Percentiles rank a stretch among this genome's conserved stretches.
These are phyloP conservation scores for Candida glucosophila DNA, from an alignment of 1,139 yeast species.

Conservation along the genomic window DNA sequence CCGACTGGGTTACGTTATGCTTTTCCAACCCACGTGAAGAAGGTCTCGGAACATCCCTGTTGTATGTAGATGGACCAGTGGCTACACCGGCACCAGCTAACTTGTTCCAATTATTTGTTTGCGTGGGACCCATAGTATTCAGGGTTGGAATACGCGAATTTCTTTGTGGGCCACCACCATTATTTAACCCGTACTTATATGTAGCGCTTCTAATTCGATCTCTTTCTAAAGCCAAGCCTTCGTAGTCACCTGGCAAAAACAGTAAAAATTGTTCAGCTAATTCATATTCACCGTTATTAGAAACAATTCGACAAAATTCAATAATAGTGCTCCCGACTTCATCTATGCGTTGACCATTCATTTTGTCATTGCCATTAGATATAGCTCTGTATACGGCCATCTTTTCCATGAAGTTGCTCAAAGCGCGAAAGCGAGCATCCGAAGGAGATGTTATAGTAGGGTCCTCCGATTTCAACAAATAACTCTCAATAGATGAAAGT, in stretches of 20 bases:
- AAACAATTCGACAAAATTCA: slow-evolving; percentile 75
- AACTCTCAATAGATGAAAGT: slow-evolving; percentile 48
- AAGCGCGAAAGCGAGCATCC: slow-evolving; percentile 78
- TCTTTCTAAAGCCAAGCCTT: slow-evolving; percentile 44
- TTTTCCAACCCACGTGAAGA: too few relatives aligned
- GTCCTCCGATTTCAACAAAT: slow-evolving; percentile 33
- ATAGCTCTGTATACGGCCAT: slow-evolving; percentile 66
- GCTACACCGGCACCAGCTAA: slow-evolving; percentile 5
- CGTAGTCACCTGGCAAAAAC: slow-evolving; percentile 55
- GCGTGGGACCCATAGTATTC: background rate
- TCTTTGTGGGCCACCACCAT: slow-evolving; percentile 2
- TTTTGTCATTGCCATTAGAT: slow-evolving; percentile 28
- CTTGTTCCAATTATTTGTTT: too few relatives aligned
- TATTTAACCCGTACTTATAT: slow-evolving; percentile 4
- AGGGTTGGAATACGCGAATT: slow-evolving; percentile 2
- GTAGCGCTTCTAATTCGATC: slow-evolving; percentile 68
- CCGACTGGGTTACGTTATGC: slow-evolving; percentile 4
- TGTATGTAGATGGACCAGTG: slow-evolving; percentile 4
- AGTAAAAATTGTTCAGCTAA: slow-evolving; percentile 66
- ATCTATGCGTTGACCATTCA: slow-evolving; percentile 40
- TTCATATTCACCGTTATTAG: slow-evolving; percentile 78
- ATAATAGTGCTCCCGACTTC: slow-evolving; percentile 50
- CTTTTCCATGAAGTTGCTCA: slow-evolving; percentile 78
- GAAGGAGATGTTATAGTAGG: slow-evolving; percentile 49
- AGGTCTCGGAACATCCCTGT: slow-evolving; percentile 5